Conservation (phyloP, 2,329 filamentous ascomycete genomes). For the Dothidotthia symphoricarpi region DNA sequence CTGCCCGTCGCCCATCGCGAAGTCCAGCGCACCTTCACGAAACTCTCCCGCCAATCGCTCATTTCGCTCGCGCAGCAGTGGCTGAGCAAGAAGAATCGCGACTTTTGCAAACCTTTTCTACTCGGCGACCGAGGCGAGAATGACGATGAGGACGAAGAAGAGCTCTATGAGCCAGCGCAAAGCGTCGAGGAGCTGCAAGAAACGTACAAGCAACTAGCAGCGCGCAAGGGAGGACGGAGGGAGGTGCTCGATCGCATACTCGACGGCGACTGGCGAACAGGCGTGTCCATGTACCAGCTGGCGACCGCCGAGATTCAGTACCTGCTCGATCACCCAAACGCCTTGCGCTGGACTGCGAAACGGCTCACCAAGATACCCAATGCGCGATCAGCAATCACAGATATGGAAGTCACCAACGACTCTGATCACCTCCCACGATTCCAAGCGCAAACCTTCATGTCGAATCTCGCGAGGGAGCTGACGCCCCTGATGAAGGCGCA, state of each 20-base stretch:
- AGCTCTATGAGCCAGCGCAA: constrained; percentile 66
- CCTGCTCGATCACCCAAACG: constrained; percentile 53
- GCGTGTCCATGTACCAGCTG: constrained; percentile 55
- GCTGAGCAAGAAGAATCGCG: constrained; percentile 66
- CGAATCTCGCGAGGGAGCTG: constrained; percentile 70
- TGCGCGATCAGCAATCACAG: constrained; percentile 22
- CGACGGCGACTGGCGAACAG: constrained; percentile 58
- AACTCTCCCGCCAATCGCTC: constrained; percentile 69
- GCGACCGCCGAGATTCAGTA: constrained; percentile 56
- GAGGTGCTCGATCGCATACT: constrained; percentile 57
- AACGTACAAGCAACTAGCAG: constrained; percentile 40
- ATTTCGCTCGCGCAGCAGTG: constrained; percentile 72
- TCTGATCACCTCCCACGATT: constrained; percentile 61
- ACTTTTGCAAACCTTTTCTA: constrained; percentile 61
- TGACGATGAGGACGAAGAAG: constrained; percentile 52
- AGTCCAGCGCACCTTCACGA: constrained; percentile 65
- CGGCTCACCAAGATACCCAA: constrained; percentile 43
- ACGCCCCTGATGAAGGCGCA: constrained; percentile 79
- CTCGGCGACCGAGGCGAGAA: constrained; percentile 42
- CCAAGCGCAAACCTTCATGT: constrained; percentile 76
- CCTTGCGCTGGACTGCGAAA: constrained; percentile 55
- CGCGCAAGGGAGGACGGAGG: constrained; percentile 52
- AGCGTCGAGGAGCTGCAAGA: constrained; percentile 66
- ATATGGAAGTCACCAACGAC: constrained; percentile 43
- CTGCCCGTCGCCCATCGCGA: constrained; percentile 64